phyloP scores from a whole-genome alignment of 2,329 filamentous ascomycete genomes.

The Epichloe bromicola region DNA sequence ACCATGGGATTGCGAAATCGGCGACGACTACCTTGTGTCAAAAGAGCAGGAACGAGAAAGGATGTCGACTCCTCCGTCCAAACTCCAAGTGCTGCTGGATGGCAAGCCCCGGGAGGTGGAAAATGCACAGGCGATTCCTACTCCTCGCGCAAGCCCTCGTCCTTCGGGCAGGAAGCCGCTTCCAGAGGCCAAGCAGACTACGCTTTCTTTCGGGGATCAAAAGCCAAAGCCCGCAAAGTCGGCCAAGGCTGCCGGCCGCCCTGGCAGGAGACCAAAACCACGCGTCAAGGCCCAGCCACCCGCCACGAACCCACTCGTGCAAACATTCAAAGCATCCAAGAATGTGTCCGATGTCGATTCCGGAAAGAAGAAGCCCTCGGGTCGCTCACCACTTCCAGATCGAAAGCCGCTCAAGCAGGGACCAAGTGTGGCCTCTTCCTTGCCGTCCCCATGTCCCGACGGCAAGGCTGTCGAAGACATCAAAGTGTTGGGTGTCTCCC shows the following conservation, averaged over 20 bases:
- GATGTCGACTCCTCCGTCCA: conserved; percentile 14
- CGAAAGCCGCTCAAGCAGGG: not conserved
- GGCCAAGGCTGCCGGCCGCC: conserved; percentile 17
- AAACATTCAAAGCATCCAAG: conserved; percentile 33
- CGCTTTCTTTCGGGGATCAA: conserved; percentile 29
- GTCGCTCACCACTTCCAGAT: conserved; percentile 5
- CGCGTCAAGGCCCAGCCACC: conserved; percentile 23
- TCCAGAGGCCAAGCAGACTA: conserved; percentile 37
- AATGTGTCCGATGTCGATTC: conserved; percentile 14
- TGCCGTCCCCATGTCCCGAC: not conserved
- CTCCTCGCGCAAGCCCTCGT: conserved; percentile 46
- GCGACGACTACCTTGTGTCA: conserved; percentile 35
- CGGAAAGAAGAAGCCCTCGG: conserved; percentile 12
- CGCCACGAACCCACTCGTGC: conserved; percentile 25
- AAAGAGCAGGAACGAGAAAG: conserved; percentile 29
- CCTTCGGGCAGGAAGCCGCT: conserved; percentile 27
- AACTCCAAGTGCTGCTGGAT: conserved; percentile 13
- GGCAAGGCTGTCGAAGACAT: not conserved
- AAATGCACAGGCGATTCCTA: conserved; percentile 39
- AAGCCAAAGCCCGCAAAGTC: conserved; percentile 10
- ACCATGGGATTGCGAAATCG: conserved; percentile 42
- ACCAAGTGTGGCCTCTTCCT: not conserved
- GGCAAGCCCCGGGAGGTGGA: conserved; percentile 27
- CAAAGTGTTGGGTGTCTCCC: conserved; percentile 6
- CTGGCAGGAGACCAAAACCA: conserved; percentile 20